Conservation (phyloP, 1,284 basidiomycete species). For the Ganoderma multipileum region DNA sequence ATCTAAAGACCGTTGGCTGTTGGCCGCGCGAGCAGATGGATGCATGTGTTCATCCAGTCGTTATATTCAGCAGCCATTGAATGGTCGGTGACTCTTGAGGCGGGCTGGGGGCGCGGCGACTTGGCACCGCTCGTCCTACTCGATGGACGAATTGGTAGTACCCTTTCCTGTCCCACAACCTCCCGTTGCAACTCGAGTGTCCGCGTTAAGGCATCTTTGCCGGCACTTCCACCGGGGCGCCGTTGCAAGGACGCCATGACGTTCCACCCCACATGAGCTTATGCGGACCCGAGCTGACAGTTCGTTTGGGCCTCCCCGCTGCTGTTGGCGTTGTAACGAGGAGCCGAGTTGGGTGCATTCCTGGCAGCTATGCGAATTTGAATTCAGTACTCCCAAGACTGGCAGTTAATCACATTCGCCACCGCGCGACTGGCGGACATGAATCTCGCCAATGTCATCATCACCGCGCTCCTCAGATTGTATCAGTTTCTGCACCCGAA, state of each 20-base stretch:
- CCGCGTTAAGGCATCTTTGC: not conserved
- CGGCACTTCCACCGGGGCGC: slow-evolving; percentile 8
- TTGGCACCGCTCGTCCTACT: slow-evolving; percentile 10
- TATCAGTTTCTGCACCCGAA: slow-evolving; percentile 8
- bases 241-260: not conserved
- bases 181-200: not conserved
- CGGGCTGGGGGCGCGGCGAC: slow-evolving; percentile 21
- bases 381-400: not conserved
- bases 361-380: slow-evolving; percentile 3
- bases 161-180: not conserved
- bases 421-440: not conserved
- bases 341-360: not conserved
- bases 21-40: not conserved
- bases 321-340: not conserved
- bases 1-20: not conserved
- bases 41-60: not conserved
- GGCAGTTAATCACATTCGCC: not conserved
- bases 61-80: not conserved
- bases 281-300: slow-evolving; percentile 7
- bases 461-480: not conserved
- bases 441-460: not conserved
- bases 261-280: not conserved
- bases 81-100: not conserved
- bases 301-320: not conserved
- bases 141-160: not conserved